Evolutionary conservation across 2,329 filamentous ascomycete genomes (phyloP), one percentile per base, ranked within the genome.

Genomic region (Aspergillus brasiliensis): DNA sequence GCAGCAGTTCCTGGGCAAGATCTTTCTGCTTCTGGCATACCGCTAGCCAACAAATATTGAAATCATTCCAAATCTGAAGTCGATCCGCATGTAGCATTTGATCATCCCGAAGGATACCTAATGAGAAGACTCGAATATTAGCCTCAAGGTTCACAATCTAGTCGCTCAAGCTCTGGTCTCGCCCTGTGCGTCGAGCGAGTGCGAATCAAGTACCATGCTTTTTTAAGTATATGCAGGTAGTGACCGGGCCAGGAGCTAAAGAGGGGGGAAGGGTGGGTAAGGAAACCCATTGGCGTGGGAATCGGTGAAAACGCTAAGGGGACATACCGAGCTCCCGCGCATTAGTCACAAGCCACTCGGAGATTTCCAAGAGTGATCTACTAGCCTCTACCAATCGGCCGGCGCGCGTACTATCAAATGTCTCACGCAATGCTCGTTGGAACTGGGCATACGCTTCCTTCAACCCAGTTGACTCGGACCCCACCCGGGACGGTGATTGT

Each of bases 21-120:
- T 96, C 89, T 71, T 90, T 91, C 73, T 98, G 93, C 67, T 87
- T 90, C 73, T 95, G 91, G 53, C 93, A 86, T 6, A 95, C 81
- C 4, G 88, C 85, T 38, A 97, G 84, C 94, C 94, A 98, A 60
- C 91, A 92, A 60, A 91, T 85, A 76, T 99, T 98, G 80, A 98
- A 97, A 67, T 97, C 90, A 69, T 90, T 88, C 95, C 95, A 99
- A 6, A 98, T 80, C 71, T 89, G 88, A 65, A 97, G 84, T 57
- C 92, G 88, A 67, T 95, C 89, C 58, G 83, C 79, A 71, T 95
- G 88, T 58, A 91, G 84, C 56, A 83, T 82, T 71, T 90, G 86
- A 74, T 97, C 90, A 79, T 98, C 93, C 70, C 89, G 87, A 66
- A 90, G 88, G 69, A 98, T 86, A 60, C 92, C 92, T 97, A 77